Percentiles rank a stretch among this genome's conserved stretches.
phyloP scores from a whole-genome alignment of 202 grass and related monocot genomes.

The Panicum hallii region DNA sequence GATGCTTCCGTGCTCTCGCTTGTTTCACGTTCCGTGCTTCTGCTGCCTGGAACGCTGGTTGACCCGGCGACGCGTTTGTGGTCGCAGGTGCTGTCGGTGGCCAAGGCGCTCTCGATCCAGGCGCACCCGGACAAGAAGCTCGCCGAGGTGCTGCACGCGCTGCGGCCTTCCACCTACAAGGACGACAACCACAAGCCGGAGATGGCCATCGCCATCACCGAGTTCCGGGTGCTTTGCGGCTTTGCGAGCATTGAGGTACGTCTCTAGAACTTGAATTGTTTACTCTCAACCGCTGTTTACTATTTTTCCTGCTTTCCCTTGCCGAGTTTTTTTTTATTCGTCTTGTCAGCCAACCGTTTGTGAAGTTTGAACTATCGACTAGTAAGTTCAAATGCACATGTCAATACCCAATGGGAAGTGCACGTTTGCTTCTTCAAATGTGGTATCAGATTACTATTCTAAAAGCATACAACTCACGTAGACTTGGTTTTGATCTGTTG shows the following conservation, averaged over 20 bases:
- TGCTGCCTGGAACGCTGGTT: slow-evolving; percentile 10
- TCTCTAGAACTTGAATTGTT: not conserved
- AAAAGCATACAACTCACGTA: not conserved
- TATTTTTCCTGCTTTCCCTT: not conserved
- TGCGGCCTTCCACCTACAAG: slow-evolving; percentile 72
- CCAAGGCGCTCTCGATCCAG: slow-evolving; percentile 93
- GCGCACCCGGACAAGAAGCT: slow-evolving; percentile 94
- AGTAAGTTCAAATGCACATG: slow-evolving; percentile 16
- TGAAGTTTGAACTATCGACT: slow-evolving; percentile 6
- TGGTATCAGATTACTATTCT: not conserved
- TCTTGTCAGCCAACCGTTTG: slow-evolving; percentile 23
- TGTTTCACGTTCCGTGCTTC: not conserved
- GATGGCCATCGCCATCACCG: slow-evolving; percentile 93
- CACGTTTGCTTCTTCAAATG: not conserved
- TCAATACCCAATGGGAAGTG: not conserved
- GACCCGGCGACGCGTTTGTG: not conserved
- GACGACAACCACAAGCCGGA: slow-evolving; percentile 97
- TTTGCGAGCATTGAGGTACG: slow-evolving; percentile 67
- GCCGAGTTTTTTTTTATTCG: not conserved
- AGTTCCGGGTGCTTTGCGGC: slow-evolving; percentile 91
- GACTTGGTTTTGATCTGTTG: not conserved
- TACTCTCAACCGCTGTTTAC: not conserved
- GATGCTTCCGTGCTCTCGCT: not conserved
- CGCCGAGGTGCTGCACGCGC: slow-evolving; percentile 68
- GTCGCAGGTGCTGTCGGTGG: slow-evolving; percentile 82